Percentiles rank a stretch among this genome's conserved stretches.
Conservation (phyloP, 192 early-diverging fungal genomes). For the Thamnidium elegans region DNA sequence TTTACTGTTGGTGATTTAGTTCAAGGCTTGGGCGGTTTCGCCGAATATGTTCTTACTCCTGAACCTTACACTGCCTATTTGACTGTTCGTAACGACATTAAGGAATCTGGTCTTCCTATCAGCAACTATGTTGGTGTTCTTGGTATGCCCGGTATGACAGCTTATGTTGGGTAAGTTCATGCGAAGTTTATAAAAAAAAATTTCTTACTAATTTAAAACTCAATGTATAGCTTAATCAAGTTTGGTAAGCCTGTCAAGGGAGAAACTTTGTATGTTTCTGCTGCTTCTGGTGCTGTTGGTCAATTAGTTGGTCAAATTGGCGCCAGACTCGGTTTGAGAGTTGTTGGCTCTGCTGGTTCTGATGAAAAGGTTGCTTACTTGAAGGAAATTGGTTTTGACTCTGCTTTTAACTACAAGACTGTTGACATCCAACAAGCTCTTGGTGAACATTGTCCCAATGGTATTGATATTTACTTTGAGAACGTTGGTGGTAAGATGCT, state of each 20-base stretch:
- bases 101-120: conserved; percentile 47
- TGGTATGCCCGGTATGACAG: conserved; percentile 83
- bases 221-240: conserved; percentile 43
- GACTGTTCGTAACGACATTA: conserved; percentile 38
- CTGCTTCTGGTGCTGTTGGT: conserved; percentile 73
- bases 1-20: conserved; percentile 64
- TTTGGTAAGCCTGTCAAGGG: conserved; percentile 73
- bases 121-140: conserved; percentile 61
- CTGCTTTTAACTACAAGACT: conserved; percentile 92
- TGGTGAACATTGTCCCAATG: conserved; percentile 62
- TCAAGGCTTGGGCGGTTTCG: conserved; percentile 56
- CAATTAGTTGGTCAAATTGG: conserved; percentile 76
- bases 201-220: conserved; percentile 19
- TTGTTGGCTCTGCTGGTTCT: conserved; percentile 80
- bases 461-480: conserved; percentile 88
- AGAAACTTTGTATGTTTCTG: conserved; percentile 81
- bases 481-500: conserved; percentile 81
- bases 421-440: conserved; percentile 51
- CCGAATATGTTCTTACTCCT: conserved; percentile 50
- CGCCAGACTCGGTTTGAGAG: conserved; percentile 70
- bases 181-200: neutral
- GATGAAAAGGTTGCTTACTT: conserved; percentile 81
- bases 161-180: conserved; percentile 49
- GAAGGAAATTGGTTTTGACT: conserved; percentile 70
- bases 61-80: conserved; percentile 21